Conservation (phyloP, 225 moss, liverwort and hornwort genomes). For the Antitrichia curtipendula region DNA sequence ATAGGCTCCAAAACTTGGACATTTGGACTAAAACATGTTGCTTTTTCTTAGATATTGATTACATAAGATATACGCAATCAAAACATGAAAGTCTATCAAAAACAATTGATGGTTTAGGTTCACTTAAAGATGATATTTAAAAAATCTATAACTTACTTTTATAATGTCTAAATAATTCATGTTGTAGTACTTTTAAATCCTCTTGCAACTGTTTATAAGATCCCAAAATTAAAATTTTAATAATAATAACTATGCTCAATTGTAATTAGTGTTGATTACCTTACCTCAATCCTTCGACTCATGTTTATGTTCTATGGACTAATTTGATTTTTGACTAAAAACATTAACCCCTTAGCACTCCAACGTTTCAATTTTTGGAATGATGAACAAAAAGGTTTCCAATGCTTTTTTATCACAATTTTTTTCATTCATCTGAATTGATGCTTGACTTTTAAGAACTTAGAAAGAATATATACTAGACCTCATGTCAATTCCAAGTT, state of each 20-base stretch:
- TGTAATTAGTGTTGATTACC: background rate
- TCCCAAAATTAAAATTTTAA: too few relatives aligned
- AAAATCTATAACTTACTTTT: background rate
- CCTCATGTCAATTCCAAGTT: background rate
- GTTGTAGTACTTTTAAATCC: background rate
- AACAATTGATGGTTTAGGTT: background rate
- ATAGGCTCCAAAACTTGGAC: too few relatives aligned
- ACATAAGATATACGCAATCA: background rate
- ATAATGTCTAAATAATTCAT: background rate
- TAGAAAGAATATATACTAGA: accelerated
- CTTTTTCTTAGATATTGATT: background rate
- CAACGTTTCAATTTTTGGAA: background rate
- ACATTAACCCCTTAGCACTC: background rate
- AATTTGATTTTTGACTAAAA: background rate
- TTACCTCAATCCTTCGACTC: accelerated
- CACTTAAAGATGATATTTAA: accelerated
- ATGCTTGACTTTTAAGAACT: background rate
- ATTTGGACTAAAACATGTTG: background rate
- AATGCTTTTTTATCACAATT: accelerated
- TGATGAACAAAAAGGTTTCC: accelerated
- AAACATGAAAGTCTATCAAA: background rate
- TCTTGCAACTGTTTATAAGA: background rate
- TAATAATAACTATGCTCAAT: background rate
- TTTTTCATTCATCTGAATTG: background rate
- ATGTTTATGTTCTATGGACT: accelerated